Evolutionary conservation across 140 eudicot genomes (phyloP), one percentile per base, ranked within the genome.

Genomic region (Bidens hawaiensis): DNA sequence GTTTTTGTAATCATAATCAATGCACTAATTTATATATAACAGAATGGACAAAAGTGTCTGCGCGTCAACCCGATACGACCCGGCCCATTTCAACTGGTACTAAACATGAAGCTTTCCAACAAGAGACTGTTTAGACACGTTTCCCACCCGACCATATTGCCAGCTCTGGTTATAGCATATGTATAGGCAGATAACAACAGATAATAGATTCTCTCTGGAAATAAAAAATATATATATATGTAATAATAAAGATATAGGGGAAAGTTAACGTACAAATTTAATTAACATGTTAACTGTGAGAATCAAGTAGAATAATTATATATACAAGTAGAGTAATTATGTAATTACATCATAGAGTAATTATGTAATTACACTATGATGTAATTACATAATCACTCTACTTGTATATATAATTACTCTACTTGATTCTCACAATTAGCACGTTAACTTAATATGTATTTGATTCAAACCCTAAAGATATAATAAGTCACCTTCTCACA

Each of bases 401-500:
- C n/a, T n/a, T n/a, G n/a, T n/a, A n/a, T n/a, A n/a, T n/a, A n/a
- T n/a, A n/a, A n/a, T n/a, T n/a, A n/a, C n/a, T n/a, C n/a, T n/a
- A n/a, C n/a, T n/a, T n/a, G n/a, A n/a, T n/a, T n/a, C n/a, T n/a
- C n/a, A n/a, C n/a, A n/a, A n/a, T n/a, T n/a, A n/a, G n/a, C n/a
- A n/a, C n/a, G n/a, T n/a, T n/a, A n/a, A n/a, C n/a, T n/a, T n/a
- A n/a, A n/a, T n/a, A n/a, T n/a, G n/a, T n/a, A n/a, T n/a, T n/a
- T n/a, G n/a, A n/a, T n/a, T n/a, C n/a, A n/a, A n/a, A n/a, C n/a
- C n/a, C n/a, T n/a, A n/a, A 71, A 78, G 52, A 68, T 36, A 26
- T 16, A 74, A 70, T 21, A 45, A 58, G 47, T 43, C 46, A 91
- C 98, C 96, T 87, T 78, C 50, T 78, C 36, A 91, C 84, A 64